These are phyloP conservation scores for Cochlearia excelsa DNA, from an alignment of 345 rosid genomes.

Conservation along the genomic window DNA sequence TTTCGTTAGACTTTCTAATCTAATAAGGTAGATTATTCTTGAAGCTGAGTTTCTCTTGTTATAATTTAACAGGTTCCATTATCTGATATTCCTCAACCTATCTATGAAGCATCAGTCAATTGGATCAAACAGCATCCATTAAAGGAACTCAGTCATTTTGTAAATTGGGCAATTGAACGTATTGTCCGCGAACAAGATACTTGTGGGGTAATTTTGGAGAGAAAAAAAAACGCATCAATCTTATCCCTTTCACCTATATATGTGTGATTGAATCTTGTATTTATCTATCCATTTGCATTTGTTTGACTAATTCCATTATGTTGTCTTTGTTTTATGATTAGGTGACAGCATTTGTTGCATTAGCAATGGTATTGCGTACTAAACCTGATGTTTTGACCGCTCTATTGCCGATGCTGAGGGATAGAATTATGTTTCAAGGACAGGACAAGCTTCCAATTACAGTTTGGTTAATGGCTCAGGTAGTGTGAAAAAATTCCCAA, in stretches of 20 bases:
- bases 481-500: background rate
- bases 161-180: constrained; percentile 63
- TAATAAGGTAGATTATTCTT: too few relatives aligned
- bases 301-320: background rate
- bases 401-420: constrained; percentile 55
- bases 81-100: constrained; percentile 56
- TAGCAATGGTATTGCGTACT: constrained; percentile 68
- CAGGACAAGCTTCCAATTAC: constrained; percentile 70
- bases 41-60: background rate
- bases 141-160: constrained; percentile 57
- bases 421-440: constrained; percentile 63
- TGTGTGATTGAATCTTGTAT: too few relatives aligned
- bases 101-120: constrained; percentile 61
- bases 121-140: constrained; percentile 64
- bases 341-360: constrained; percentile 73
- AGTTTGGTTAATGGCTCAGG: constrained; percentile 79
- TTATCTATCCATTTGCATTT: constrained; percentile 27
- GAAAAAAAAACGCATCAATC: too few relatives aligned
- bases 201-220: too few relatives aligned
- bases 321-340: constrained; percentile 20
- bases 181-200: constrained; percentile 53
- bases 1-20: too few relatives aligned
- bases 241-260: too few relatives aligned
- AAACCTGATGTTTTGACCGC: constrained; percentile 67
- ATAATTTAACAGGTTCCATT: constrained; percentile 51